Conservation (phyloP, 768 basidiomycete species). For the Boletus reticulatus region DNA sequence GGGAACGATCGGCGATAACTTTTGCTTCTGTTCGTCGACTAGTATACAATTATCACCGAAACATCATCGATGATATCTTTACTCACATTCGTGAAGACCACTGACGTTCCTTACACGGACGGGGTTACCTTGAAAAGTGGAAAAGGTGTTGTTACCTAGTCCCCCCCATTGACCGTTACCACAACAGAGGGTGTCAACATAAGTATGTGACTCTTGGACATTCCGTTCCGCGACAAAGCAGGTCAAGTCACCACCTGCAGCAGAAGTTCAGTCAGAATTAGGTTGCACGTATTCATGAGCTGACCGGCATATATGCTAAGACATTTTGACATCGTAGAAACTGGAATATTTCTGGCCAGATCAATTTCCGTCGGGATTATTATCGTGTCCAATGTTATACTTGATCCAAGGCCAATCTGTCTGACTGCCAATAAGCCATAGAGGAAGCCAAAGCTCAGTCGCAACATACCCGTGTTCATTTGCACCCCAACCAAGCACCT, state of each 20-base stretch:
- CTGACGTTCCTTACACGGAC: conserved; percentile 76
- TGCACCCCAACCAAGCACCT: conserved; percentile 86
- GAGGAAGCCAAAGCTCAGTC: background rate
- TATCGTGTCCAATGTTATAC: conserved; percentile 62
- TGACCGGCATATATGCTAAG: conserved; percentile 62
- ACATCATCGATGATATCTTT: background rate
- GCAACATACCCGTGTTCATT: conserved; percentile 74
- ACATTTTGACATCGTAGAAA: conserved; percentile 56
- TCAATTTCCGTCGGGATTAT: conserved; percentile 83
- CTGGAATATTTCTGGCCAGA: conserved; percentile 57
- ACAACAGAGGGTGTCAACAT: conserved; percentile 64
- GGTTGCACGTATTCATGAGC: conserved; percentile 3
- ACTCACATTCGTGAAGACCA: conserved; percentile 82
- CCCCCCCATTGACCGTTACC: conserved; percentile 87
- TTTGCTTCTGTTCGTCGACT: conserved; percentile 65
- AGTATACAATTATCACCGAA: conserved; percentile 10
- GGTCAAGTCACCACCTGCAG: conserved; percentile 68
- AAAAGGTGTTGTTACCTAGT: conserved; percentile 61
- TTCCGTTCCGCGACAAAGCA: conserved; percentile 71
- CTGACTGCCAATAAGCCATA: conserved; percentile 34
- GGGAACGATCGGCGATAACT: conserved; percentile 64
- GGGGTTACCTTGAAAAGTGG: conserved; percentile 68
- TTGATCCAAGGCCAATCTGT: conserved; percentile 76
- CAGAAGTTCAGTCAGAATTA: background rate
- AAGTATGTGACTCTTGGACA: conserved; percentile 32